phyloP scores from a whole-genome alignment of 768 basidiomycete species.

The Rossbeevera mucosa region DNA sequence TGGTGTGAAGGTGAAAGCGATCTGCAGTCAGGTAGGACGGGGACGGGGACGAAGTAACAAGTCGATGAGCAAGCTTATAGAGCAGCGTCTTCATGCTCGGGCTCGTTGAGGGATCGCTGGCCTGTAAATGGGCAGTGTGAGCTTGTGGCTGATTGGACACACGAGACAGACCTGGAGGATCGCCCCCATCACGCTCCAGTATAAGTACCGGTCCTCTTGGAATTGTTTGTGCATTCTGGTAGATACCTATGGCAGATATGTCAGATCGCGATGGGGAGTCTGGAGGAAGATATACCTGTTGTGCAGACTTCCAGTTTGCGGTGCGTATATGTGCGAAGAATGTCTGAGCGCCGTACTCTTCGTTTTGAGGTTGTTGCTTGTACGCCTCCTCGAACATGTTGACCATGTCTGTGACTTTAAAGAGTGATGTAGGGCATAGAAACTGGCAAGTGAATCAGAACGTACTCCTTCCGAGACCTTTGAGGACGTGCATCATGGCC shows the following conservation, averaged over 20 bases:
- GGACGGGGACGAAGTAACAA: conserved; percentile 58
- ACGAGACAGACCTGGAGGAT: conserved; percentile 60
- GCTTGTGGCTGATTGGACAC: conserved; percentile 1
- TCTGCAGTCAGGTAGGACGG: conserved; percentile 65
- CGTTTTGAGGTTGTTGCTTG: conserved; percentile 74
- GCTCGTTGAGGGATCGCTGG: conserved; percentile 62
- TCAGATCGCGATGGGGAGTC: neutral
- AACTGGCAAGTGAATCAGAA: neutral
- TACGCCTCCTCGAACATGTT: conserved; percentile 84
- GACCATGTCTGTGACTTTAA: conserved; percentile 69
- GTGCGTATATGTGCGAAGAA: conserved; percentile 83
- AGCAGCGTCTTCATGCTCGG: conserved; percentile 61
- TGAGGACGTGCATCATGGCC: conserved; percentile 80
- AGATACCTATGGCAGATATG: conserved; percentile 48
- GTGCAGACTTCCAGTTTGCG: conserved; percentile 81
- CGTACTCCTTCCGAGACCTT: conserved; percentile 67
- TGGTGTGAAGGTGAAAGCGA: conserved; percentile 72
- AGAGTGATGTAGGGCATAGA: neutral
- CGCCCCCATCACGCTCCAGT: conserved; percentile 78
- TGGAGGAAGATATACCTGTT: conserved; percentile 49
- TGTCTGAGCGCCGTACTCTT: conserved; percentile 78
- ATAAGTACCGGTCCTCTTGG: conserved; percentile 74
- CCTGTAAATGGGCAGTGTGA: conserved; percentile 40
- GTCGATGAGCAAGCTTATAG: conserved; percentile 72
- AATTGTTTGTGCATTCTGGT: conserved; percentile 82